Evolutionary conservation across 306 rosid genomes (phyloP).

Genomic region (Rosa multiflora): DNA sequence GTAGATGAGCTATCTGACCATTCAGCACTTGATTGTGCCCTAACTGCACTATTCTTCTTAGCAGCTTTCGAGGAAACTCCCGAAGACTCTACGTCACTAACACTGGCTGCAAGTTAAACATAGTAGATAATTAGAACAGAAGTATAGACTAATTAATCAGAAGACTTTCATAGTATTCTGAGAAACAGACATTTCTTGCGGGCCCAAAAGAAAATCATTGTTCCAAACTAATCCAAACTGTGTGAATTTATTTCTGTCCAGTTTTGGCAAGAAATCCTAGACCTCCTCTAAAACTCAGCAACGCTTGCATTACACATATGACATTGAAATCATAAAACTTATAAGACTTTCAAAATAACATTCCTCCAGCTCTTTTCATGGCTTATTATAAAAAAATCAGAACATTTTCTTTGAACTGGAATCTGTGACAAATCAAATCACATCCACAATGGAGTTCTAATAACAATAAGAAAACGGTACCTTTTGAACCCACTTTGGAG

Average conservation of each 20-base stretch:
- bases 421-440: conserved; percentile 11
- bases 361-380: neutral
- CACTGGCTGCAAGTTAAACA: conserved; percentile 44
- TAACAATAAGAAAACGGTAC: conserved; percentile 35
- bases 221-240: neutral
- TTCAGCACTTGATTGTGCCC: conserved; percentile 40
- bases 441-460: conserved; percentile 4
- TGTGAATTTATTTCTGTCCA: neutral
- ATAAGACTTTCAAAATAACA: neutral
- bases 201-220: neutral
- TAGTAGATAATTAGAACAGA: conserved; percentile 10
- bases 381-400: neutral
- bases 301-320: neutral
- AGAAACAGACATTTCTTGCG: neutral
- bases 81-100: conserved; percentile 40
- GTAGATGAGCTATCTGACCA: conserved; percentile 39
- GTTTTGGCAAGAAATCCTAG: neutral
- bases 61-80: conserved; percentile 33
- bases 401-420: neutral
- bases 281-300: neutral
- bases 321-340: neutral
- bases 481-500: conserved; percentile 73
- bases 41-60: conserved; percentile 31
- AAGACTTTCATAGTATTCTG: neutral
- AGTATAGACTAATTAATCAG: neutral